Base-by-base conservation (phyloP, 164 flowering plant genomes). In the Echeveria elegans region DNA sequence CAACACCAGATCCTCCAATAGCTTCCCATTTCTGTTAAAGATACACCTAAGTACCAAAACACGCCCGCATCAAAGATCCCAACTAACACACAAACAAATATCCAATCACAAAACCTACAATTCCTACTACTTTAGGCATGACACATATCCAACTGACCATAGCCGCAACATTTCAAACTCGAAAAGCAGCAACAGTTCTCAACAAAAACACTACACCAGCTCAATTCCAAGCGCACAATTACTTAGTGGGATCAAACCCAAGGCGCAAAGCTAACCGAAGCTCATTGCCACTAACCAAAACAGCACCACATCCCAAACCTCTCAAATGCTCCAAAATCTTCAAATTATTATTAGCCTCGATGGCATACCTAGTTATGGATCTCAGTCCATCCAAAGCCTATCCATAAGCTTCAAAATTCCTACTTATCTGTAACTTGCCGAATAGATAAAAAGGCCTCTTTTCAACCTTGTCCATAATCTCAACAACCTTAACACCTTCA, bases 221-320 rank as follows among this genome's bases (percentile, higher is more conserved):
- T 6, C 11, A 23, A 52, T 2, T 52, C 28, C 10, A 52, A 26
- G 29, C 38, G 26, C 32, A 10, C 18, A 36, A 64, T 65, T 76
- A 95, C 99, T 71, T 89, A 9, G 86, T 83, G 5, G 97, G 97
- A 76, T 95, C 97, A 65, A 89, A 92, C 0, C 99, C 99, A 64
- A 91, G 97, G 4, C 69, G 83, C 66, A 92, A 86, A 1, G 99
- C 97, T 67, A 92, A 65, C 59, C 80, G 79, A 65, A 92, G 82
- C 79, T 95, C 99, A 76, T 95, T 92, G 3, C 99, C 99, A 72
- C 97, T 92, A 43, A 95, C 97, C 63, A 95, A 82, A 45, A 95
- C 99, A 68, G 99, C 97, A 15, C 99, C 97, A 72, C 96, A 85
- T 1, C 96, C 97, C 85, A 87, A 75, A 67, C 36, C n/a, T 72